phyloP scores from a whole-genome alignment of 1,139 yeast species.

The Groenewaldozyma sp. region DNA sequence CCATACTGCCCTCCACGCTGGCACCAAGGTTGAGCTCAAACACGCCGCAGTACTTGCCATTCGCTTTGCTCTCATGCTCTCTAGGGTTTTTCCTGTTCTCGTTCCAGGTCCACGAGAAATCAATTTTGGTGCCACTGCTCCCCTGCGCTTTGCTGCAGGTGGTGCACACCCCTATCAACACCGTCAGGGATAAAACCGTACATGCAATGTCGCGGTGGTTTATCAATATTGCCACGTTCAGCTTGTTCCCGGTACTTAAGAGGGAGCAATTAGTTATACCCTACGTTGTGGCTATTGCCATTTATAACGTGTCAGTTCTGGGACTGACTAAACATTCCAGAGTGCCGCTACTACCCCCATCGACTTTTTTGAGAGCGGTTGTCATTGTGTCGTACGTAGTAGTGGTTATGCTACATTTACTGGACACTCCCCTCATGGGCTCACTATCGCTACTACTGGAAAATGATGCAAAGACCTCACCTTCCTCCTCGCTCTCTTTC shows the following conservation, averaged over 20 bases:
- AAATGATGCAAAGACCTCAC: no score
- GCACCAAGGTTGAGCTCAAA: slow-evolving; percentile 44
- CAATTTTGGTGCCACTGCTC: slow-evolving; percentile 75
- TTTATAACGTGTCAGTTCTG: slow-evolving; percentile 72
- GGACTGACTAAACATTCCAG: slow-evolving; percentile 23
- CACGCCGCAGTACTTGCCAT: slow-evolving; percentile 43
- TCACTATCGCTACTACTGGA: no score
- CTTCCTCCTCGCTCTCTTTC: no score
- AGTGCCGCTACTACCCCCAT: slow-evolving; percentile 34
- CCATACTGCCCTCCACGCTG: slow-evolving; percentile 59
- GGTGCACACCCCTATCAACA: slow-evolving; percentile 29
- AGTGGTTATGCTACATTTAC: slow-evolving; percentile 42
- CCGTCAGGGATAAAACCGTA: slow-evolving; percentile 38
- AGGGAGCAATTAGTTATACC: slow-evolving; percentile 69
- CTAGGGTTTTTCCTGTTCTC: slow-evolving; percentile 85
- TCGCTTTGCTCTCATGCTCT: slow-evolving; percentile 77
- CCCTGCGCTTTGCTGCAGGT: slow-evolving; percentile 69
- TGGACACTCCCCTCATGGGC: no score
- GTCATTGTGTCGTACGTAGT: slow-evolving; percentile 52
- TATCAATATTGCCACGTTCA: slow-evolving; percentile 72
- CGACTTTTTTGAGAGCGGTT: slow-evolving; percentile 45
- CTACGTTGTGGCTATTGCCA: slow-evolving; percentile 47
- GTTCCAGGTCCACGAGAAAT: slow-evolving; percentile 93
- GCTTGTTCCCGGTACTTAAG: slow-evolving; percentile 78
- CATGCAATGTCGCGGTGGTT: slow-evolving; percentile 79